Conservation (phyloP, 2,329 filamentous ascomycete species). For the Hypoxylon sp. region DNA sequence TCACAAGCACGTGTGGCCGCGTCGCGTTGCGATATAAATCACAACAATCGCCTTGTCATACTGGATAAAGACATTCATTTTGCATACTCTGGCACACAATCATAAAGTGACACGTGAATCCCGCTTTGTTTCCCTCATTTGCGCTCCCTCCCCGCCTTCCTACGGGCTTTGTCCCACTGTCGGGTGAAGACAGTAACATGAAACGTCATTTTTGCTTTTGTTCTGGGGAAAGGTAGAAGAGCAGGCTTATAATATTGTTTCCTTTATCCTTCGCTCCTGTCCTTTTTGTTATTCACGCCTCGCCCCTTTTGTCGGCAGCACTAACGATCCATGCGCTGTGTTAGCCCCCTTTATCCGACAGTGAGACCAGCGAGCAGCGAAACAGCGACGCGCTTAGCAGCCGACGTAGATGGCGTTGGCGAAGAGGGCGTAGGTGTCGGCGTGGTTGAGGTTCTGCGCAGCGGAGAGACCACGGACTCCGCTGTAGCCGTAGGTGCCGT, state of each 20-base stretch:
- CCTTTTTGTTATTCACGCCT: constrained; percentile 1
- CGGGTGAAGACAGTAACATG: constrained; percentile 22
- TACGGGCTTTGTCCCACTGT: constrained; percentile 35
- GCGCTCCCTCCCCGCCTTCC: constrained; percentile 28
- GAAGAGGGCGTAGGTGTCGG: constrained; percentile 65
- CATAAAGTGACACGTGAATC: constrained; percentile 34
- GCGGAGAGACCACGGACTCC: constrained; percentile 63
- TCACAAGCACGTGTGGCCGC: constrained; percentile 21
- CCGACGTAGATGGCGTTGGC: constrained; percentile 56
- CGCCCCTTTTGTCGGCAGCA: background rate
- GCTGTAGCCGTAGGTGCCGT: constrained; percentile 53
- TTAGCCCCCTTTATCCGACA: constrained; percentile 11
- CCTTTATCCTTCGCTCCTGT: constrained; percentile 5
- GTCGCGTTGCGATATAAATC: constrained; percentile 16
- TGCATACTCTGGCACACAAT: constrained; percentile 29
- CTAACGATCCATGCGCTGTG: constrained; percentile 7
- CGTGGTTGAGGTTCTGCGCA: constrained; percentile 68
- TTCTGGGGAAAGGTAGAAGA: background rate
- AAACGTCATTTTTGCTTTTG: constrained; percentile 18
- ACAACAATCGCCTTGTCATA: constrained; percentile 39
- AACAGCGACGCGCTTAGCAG: constrained; percentile 52
- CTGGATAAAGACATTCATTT: constrained; percentile 35
- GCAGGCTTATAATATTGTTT: background rate
- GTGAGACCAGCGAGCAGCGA: background rate
- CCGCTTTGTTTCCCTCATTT: constrained; percentile 26